Evolutionary conservation across 108 stramenopile genomes (phyloP).

Genomic region (Fistulifera solaris): DNA sequence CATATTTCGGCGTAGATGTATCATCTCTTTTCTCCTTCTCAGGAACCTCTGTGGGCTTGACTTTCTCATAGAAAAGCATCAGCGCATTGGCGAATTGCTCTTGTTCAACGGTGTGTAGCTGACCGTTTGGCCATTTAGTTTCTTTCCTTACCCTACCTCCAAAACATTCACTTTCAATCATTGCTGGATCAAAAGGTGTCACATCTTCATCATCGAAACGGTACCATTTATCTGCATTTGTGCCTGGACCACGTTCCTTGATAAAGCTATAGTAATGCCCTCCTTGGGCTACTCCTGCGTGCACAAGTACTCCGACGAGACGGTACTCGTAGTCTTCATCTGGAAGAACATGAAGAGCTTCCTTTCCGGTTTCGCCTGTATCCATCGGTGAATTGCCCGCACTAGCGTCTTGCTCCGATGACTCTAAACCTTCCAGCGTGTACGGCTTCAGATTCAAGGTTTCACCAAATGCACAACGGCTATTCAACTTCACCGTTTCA

Average conservation of each 20-base stretch:
- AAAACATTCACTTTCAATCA: conserved; percentile 89
- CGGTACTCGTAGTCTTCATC: conserved; percentile 82
- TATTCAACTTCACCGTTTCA: conserved; percentile 98
- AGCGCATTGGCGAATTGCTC: conserved; percentile 94
- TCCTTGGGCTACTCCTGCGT: conserved; percentile 96
- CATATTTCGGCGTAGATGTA: conserved; percentile 2
- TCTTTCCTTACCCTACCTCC: conserved; percentile 92
- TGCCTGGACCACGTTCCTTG: conserved; percentile 58
- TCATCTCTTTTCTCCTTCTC: conserved; percentile 14
- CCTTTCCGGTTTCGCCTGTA: conserved; percentile 11
- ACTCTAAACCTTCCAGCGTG: conserved; percentile 87
- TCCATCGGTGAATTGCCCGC: conserved; percentile 36
- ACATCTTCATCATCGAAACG: conserved; percentile 98
- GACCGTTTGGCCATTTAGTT: conserved; percentile 84
- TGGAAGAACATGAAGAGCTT: background rate
- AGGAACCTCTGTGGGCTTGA: conserved; percentile 49
- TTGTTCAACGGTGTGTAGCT: conserved; percentile 84
- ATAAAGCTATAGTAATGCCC: conserved; percentile 98
- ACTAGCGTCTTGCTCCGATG: conserved; percentile 38
- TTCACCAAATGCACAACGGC: conserved; percentile 88
- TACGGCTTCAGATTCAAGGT: conserved; percentile 92
- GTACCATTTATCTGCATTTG: conserved; percentile 76
- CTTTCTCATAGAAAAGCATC: conserved; percentile 97
- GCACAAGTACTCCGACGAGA: conserved; percentile 91
- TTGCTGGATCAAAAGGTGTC: conserved; percentile 82